Evolutionary conservation across 495 filamentous ascomycete species (phyloP).

Genomic region (Lasiosphaeris hirsuta): DNA sequence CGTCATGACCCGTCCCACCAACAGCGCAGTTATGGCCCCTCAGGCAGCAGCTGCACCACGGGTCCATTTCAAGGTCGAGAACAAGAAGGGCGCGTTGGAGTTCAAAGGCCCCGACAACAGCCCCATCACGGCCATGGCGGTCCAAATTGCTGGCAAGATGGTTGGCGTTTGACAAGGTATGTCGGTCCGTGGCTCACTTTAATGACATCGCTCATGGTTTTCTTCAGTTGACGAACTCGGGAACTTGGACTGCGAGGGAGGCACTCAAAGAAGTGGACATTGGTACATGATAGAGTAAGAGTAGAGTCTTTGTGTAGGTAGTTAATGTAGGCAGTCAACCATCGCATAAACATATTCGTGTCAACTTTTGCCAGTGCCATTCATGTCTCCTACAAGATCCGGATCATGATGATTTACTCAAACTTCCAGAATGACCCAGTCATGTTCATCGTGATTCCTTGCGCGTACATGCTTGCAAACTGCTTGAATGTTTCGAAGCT

Average conservation of each 20-base stretch:
- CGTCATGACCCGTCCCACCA: no score
- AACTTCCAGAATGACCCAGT: neutral
- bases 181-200: no score
- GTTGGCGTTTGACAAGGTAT: neutral
- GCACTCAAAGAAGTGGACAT: no score
- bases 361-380: neutral
- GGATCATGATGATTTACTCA: neutral
- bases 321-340: neutral
- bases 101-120: neutral
- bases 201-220: neutral
- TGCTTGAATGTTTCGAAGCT: neutral
- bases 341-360: neutral
- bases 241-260: no score
- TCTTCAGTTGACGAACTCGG: no score
- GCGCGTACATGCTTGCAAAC: neutral
- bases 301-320: no score
- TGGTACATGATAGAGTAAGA: no score
- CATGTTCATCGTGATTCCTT: neutral
- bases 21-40: no score
- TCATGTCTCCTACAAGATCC: neutral
- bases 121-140: neutral
- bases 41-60: neutral
- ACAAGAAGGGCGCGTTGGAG: neutral
- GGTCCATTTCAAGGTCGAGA: neutral
- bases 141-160: neutral